Conservation (phyloP, 2,329 filamentous ascomycete species). For the Cytospora schulzeri region DNA sequence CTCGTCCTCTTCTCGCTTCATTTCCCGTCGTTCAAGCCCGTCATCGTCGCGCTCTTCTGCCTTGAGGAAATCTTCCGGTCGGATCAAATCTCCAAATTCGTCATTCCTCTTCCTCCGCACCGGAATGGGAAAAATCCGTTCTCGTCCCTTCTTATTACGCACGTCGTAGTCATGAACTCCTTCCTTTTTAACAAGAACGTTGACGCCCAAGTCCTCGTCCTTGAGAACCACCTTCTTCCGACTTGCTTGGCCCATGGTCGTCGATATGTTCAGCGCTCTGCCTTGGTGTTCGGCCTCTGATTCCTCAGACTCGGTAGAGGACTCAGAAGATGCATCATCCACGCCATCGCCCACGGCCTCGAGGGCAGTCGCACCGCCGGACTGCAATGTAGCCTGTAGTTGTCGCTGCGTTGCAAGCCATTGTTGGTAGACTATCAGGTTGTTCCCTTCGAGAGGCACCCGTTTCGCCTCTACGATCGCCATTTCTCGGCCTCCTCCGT, state of each 20-base stretch:
- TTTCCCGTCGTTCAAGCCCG: conserved; percentile 60
- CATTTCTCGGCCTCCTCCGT: conserved; percentile 64
- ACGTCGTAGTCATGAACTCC: conserved; percentile 94
- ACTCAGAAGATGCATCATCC: conserved; percentile 84
- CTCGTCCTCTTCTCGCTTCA: conserved; percentile 56
- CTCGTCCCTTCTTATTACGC: conserved; percentile 84
- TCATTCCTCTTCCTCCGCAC: conserved; percentile 74
- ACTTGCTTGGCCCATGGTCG: conserved; percentile 79
- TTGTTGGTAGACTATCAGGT: conserved; percentile 83
- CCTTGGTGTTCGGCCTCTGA: conserved; percentile 90
- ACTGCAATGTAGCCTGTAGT: conserved; percentile 78
- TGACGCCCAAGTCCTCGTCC: conserved; percentile 90
- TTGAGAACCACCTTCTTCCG: conserved; percentile 84
- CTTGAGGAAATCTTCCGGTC: conserved; percentile 89
- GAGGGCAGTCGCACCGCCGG: conserved; percentile 65
- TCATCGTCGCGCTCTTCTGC: conserved; percentile 87
- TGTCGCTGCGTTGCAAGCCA: conserved; percentile 88
- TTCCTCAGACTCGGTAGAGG: conserved; percentile 83
- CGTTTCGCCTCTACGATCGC: conserved; percentile 63
- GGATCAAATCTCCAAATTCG: conserved; percentile 92
- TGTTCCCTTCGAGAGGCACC: conserved; percentile 70
- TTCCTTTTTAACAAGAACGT: conserved; percentile 84
- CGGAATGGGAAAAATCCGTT: conserved; percentile 88
- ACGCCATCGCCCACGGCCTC: conserved; percentile 73
- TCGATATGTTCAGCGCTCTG: conserved; percentile 85